Evolutionary conservation across 2,329 filamentous ascomycete genomes (phyloP).

Genomic region (Zasmidium cellare): DNA sequence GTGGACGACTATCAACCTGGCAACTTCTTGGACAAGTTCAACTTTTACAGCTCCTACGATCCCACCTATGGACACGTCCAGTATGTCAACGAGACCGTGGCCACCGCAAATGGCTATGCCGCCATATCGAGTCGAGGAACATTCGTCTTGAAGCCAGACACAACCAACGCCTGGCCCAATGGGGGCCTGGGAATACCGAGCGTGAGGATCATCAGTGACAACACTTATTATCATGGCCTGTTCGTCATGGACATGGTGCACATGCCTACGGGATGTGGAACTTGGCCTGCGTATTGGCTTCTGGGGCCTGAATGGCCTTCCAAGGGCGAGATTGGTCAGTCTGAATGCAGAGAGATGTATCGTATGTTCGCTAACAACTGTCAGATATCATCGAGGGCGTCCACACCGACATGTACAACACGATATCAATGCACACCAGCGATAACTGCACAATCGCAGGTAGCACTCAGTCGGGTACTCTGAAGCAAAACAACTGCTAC

Average conservation of each 20-base stretch:
- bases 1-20: conserved; percentile 34
- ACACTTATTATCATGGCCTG: conserved; percentile 39
- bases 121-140: conserved; percentile 17
- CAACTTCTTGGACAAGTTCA: conserved; percentile 38
- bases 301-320: conserved; percentile 48
- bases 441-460: conserved; percentile 33
- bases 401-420: conserved; percentile 29
- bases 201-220: conserved; percentile 38
- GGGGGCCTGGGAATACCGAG: conserved; percentile 34
- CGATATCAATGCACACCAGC: conserved; percentile 34
- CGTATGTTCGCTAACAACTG: conserved; percentile 4
- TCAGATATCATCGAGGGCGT: conserved; percentile 41
- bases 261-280: conserved; percentile 41
- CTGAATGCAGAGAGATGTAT: not conserved
- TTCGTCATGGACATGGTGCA: conserved; percentile 41
- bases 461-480: conserved; percentile 29
- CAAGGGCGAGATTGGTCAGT: conserved; percentile 35
- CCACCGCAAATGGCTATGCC: conserved; percentile 33
- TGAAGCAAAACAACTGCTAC: conserved; percentile 32
- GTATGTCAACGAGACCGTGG: conserved; percentile 44
- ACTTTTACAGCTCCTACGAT: conserved; percentile 34
- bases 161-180: conserved; percentile 44
- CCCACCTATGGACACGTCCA: conserved; percentile 37
- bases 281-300: conserved; percentile 45
- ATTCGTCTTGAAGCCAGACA: conserved; percentile 38